Percentiles rank a stretch among this genome's conserved stretches.
These are phyloP conservation scores for Nicotiana tomentosiformis DNA, from an alignment of 257 asterid genomes.

Conservation along the genomic window DNA sequence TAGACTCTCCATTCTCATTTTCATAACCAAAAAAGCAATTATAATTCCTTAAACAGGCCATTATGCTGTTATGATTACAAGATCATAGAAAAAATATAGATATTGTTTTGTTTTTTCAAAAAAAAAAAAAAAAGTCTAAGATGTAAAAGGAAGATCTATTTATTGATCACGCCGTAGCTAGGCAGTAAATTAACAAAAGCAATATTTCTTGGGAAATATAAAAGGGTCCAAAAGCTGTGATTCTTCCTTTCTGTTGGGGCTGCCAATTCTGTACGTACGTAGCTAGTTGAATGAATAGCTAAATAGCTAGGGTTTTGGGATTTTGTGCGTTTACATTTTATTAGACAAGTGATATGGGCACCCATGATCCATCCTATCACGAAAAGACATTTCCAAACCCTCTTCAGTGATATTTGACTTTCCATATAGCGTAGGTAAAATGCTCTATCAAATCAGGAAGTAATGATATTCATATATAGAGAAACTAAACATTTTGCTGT, in stretches of 20 bases:
- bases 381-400: slow-evolving; percentile 24
- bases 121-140: neutral
- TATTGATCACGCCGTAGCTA: neutral
- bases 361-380: slow-evolving; percentile 12
- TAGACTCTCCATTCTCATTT: neutral
- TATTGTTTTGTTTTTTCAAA: no score
- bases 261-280: slow-evolving; percentile 10
- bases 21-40: slow-evolving; percentile 2
- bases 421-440: slow-evolving; percentile 1
- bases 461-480: neutral
- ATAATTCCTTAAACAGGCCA: slow-evolving; percentile 2
- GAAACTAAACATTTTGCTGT: neutral
- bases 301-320: slow-evolving; percentile 45
- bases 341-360: slow-evolving; percentile 11
- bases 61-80: slow-evolving; percentile 22
- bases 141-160: neutral
- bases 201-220: slow-evolving; percentile 79
- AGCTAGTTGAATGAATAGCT: slow-evolving; percentile 15
- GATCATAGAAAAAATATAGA: neutral
- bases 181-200: slow-evolving; percentile 28
- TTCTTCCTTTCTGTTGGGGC: slow-evolving; percentile 88
- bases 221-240: slow-evolving; percentile 70
- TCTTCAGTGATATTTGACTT: slow-evolving; percentile 8
- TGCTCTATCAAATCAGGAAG: slow-evolving; percentile 13
- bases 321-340: slow-evolving; percentile 36